These are phyloP conservation scores for Fusarium nurragi DNA, from an alignment of 2,329 filamentous ascomycete species.

Conservation along the genomic window DNA sequence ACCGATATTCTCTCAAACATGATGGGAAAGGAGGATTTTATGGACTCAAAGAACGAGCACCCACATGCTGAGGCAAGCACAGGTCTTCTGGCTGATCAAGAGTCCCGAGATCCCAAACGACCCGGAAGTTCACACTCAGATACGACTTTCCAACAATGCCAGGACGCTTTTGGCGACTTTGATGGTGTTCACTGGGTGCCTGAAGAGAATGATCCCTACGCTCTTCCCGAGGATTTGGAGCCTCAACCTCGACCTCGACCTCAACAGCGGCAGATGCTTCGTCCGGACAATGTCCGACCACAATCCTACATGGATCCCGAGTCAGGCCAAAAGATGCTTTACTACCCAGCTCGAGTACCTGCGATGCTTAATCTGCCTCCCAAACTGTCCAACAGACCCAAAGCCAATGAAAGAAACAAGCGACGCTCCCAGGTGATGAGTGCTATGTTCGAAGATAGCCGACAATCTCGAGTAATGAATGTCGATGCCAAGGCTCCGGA, in stretches of 20 bases:
- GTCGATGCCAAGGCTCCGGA: conserved; percentile 7
- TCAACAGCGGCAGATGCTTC: conserved; percentile 42
- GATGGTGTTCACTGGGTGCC: conserved; percentile 81
- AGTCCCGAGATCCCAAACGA: conserved; percentile 36
- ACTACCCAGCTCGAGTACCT: conserved; percentile 94
- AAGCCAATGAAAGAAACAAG: conserved; percentile 70
- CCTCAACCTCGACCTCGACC: conserved; percentile 28
- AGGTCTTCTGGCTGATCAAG: conserved; percentile 25
- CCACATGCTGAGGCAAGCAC: conserved; percentile 19
- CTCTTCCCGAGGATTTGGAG: conserved; percentile 27
- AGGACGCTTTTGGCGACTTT: conserved; percentile 80
- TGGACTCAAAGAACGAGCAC: conserved; percentile 14
- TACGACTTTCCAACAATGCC: conserved; percentile 71
- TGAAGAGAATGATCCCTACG: conserved; percentile 51
- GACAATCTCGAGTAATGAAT: conserved; percentile 38
- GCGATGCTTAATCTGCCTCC: conserved; percentile 93
- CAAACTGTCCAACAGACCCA: conserved; percentile 79
- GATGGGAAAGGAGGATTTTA: conserved; percentile 43
- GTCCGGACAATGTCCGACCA: conserved; percentile 51
- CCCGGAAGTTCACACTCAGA: conserved; percentile 62
- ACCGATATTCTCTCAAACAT: conserved; percentile 50
- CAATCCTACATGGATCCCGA: conserved; percentile 70
- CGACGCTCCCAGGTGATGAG: conserved; percentile 78
- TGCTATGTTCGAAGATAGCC: conserved; percentile 57
- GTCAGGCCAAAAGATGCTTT: conserved; percentile 85